A percentile compares a stretch with the other conserved stretches of the same genome.
These are phyloP conservation scores for Linanthus parryae DNA, from an alignment of 148 eudicot genomes.

Conservation along the genomic window DNA sequence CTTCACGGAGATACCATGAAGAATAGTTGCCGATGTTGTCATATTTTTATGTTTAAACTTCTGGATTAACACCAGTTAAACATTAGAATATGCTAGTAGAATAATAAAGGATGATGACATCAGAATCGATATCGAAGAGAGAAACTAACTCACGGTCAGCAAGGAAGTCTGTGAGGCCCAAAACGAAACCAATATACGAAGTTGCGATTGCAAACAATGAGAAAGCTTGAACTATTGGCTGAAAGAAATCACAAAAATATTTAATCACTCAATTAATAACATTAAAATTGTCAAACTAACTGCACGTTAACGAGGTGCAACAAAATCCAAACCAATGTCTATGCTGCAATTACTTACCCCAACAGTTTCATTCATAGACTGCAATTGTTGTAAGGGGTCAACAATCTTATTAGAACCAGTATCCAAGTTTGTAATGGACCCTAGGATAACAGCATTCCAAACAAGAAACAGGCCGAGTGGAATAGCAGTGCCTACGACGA, in stretches of 20 bases:
- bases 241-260: slow-evolving; percentile 19
- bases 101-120: too few species aligned
- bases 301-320: too few species aligned
- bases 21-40: too few species aligned
- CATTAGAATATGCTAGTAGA: too few species aligned
- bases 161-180: slow-evolving; percentile 88
- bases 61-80: too few species aligned
- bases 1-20: too few species aligned
- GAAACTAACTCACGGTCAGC: slow-evolving; percentile 64
- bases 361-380: slow-evolving; percentile 61
- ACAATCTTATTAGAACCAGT: slow-evolving; percentile 36
- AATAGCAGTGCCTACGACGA: slow-evolving; percentile 76
- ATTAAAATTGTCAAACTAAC: too few species aligned
- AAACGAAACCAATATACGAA: slow-evolving; percentile 86
- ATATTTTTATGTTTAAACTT: too few species aligned
- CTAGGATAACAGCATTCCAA: slow-evolving; percentile 95
- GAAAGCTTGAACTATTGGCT: slow-evolving; percentile 86
- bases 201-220: slow-evolving; percentile 90
- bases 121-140: slow-evolving; percentile 2
- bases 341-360: slow-evolving; percentile 41
- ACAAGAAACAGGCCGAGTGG: slow-evolving; percentile 75
- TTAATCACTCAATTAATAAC: not conserved
- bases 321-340: not conserved
- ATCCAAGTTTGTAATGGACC: slow-evolving; percentile 42
- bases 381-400: slow-evolving; percentile 74